Conservation (phyloP, 176 grass and related monocot genomes). For the Triticum aestivum region DNA sequence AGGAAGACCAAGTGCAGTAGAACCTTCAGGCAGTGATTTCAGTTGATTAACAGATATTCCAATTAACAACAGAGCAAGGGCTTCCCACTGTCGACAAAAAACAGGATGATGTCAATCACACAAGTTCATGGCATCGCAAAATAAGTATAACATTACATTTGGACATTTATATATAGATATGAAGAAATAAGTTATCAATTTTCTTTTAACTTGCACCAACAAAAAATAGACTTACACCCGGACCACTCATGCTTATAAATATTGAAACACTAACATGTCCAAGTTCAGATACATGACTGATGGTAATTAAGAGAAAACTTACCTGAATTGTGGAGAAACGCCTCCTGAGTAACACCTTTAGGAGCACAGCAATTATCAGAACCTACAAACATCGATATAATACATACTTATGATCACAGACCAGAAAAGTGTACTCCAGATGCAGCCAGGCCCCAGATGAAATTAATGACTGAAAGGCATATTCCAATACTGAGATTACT, state of each 20-base stretch:
- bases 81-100: conserved; percentile 73
- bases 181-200: not conserved
- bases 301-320: conserved; percentile 35
- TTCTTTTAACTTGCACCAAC: not conserved
- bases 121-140: not conserved
- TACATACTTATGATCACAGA: conserved; percentile 13
- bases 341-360: conserved; percentile 91
- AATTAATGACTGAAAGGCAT: not conserved
- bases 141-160: not conserved
- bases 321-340: conserved; percentile 87
- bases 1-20: conserved; percentile 74
- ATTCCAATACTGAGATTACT: conserved; percentile 1
- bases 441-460: conserved; percentile 1
- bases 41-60: conserved; percentile 98
- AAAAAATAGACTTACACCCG: not conserved
- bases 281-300: not conserved
- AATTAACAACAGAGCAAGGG: conserved; percentile 92
- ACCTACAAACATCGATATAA: conserved; percentile 57
- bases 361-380: conserved; percentile 89
- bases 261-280: conserved; percentile 2
- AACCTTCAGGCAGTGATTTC: conserved; percentile 84
- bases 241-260: not conserved
- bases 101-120: conserved; percentile 31
- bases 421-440: not conserved
- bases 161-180: conserved; percentile 5